Evolutionary conservation across 108 stramenopile species (phyloP), one percentile per base, ranked within the genome.

Genomic region (Discostella stelligeroides): DNA sequence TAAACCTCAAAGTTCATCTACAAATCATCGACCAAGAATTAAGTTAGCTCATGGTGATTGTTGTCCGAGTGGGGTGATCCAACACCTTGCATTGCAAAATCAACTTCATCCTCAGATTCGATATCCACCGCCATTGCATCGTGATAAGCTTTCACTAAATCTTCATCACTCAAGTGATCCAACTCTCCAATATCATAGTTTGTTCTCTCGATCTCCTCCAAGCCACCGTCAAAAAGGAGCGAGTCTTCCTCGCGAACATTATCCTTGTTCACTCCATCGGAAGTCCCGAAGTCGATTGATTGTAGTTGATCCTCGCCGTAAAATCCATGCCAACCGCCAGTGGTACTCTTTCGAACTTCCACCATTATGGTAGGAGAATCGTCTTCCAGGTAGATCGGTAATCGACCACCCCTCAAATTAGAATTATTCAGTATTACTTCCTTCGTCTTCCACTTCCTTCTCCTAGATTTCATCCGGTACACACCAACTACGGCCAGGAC

Each of bases 111-210:
- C 18, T 66, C 73, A 11, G 64, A 55, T 46, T 74, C 72, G 43
- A 65, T 56, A 41, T 74, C 73, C 17, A 74, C 45, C 8, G 68
- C 68, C 66, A 80, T 80, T 6, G 71, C 71, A 29, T 71, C 79
- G 27, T 80, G 68, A 46, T 80, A 80, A 21, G 79, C 79, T 30
- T 73, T 65, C 14, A 80, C 72, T 15, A 80, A 50, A 27, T 80
- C 79, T 40, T 80, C 70, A 29, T 80, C 79, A 8, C 59, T 60
- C 8, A 62, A 21, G 61, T 63, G n/a, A 20, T 46, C 65, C 7
- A 45, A 42, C 21, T 77, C 76, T 41, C 76, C 76, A 41, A 70
- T 66, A 47, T 39, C 60, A 51, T 48, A 68, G 47, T 46, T 63
- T 46, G 51, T 29, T 15, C 23, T n/a, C 42, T 80, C 79, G 17